Conservation (phyloP, 2,329 filamentous ascomycete species). For the Monosporascus sp. region DNA sequence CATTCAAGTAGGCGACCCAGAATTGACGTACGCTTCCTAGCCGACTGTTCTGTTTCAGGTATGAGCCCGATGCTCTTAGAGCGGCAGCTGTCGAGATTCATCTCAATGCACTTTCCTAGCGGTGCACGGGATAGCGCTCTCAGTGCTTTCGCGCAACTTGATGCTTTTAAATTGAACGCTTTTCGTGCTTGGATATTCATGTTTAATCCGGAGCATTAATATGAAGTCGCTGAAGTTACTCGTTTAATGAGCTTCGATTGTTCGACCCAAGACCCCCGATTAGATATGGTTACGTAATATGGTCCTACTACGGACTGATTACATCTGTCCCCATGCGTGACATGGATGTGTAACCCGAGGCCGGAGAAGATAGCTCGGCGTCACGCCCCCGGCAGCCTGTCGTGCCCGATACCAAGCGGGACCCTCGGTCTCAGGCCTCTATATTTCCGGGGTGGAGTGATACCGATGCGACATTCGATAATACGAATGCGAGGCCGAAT, state of each 20-base stretch:
- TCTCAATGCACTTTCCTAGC: not conserved
- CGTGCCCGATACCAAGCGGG: slow-evolving; percentile 27
- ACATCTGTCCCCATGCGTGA: slow-evolving; percentile 26
- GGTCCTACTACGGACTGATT: slow-evolving; percentile 23
- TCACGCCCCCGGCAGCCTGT: slow-evolving; percentile 23
- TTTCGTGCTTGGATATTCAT: slow-evolving; percentile 43
- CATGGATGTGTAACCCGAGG: not conserved
- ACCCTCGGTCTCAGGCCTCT: slow-evolving; percentile 24
- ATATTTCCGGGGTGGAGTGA: slow-evolving; percentile 14
- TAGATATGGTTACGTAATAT: slow-evolving; percentile 23
- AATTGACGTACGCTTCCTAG: not conserved
- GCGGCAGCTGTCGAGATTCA: not conserved
- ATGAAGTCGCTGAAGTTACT: slow-evolving; percentile 48
- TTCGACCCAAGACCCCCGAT: slow-evolving; percentile 1
- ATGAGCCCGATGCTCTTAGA: not conserved
- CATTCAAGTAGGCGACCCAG: not conserved
- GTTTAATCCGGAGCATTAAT: slow-evolving; percentile 43
- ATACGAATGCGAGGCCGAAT: too few relatives aligned
- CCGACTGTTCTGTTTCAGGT: not conserved
- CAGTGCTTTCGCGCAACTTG: slow-evolving; percentile 46
- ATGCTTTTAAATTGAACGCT: slow-evolving; percentile 35
- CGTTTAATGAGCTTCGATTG: slow-evolving; percentile 30
- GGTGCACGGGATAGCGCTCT: slow-evolving; percentile 30
- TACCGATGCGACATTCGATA: too few relatives aligned
- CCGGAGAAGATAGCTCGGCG: not conserved